Percentiles rank a stretch among this genome's conserved stretches.
Evolutionary conservation across 2,329 filamentous ascomycete genomes (phyloP).

Genomic region (Colletotrichum neosansevieriae): DNA sequence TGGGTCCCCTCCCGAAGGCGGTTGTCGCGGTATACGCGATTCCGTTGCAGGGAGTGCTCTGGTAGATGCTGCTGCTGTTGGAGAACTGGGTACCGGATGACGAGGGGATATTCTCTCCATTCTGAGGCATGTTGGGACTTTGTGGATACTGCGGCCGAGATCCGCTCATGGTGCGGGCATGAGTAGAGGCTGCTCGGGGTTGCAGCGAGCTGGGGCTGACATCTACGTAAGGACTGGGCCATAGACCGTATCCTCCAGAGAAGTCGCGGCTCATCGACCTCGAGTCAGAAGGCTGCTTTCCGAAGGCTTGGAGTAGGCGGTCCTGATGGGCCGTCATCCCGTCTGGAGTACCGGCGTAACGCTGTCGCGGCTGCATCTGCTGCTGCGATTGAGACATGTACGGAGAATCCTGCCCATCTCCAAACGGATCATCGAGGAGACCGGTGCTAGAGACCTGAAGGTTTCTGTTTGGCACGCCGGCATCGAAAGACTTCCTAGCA

Average conservation of each 20-base stretch:
- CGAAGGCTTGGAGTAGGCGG: slow-evolving; percentile 52
- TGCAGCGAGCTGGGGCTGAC: slow-evolving; percentile 21
- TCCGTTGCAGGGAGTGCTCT: slow-evolving; percentile 56
- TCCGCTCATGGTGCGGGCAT: slow-evolving; percentile 25
- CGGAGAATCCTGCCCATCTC: slow-evolving; percentile 2
- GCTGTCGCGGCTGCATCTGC: slow-evolving; percentile 10
- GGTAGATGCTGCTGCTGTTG: slow-evolving; percentile 63
- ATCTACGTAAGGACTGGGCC: slow-evolving; percentile 29
- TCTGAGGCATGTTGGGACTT: slow-evolving; percentile 42
- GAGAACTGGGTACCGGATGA: slow-evolving; percentile 57
- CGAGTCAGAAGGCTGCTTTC: slow-evolving; percentile 29
- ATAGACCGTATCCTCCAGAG: slow-evolving; percentile 23
- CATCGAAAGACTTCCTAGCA: slow-evolving; percentile 34
- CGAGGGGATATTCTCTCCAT: slow-evolving; percentile 32
- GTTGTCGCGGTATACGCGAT: slow-evolving; percentile 34
- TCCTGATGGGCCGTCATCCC: slow-evolving; percentile 47
- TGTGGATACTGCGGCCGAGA: slow-evolving; percentile 39
- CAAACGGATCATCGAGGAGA: slow-evolving; percentile 49
- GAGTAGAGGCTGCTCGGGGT: slow-evolving; percentile 26
- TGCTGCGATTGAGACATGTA: slow-evolving; percentile 24
- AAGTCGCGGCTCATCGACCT: slow-evolving; percentile 38
- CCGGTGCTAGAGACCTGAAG: slow-evolving; percentile 12
- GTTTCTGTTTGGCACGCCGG: slow-evolving; percentile 9
- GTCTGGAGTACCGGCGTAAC: slow-evolving; percentile 24
- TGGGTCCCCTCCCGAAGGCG: slow-evolving; percentile 35